These are phyloP conservation scores for Camelina sativa DNA, from an alignment of 345 rosid species.

Conservation along the genomic window DNA sequence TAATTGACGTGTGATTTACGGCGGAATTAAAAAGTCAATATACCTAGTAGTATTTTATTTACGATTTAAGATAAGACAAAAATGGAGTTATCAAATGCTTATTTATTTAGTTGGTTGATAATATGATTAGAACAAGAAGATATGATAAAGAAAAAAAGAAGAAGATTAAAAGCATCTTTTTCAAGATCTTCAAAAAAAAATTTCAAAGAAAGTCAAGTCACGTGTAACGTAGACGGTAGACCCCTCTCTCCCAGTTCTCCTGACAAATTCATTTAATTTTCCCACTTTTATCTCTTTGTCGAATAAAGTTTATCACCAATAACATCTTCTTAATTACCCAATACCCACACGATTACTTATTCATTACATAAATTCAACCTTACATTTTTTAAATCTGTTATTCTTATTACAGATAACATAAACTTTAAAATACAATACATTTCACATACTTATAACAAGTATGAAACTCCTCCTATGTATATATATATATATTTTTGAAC, in stretches of 20 bases:
- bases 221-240: slow-evolving; percentile 24
- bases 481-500: too few relatives aligned
- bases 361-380: not conserved
- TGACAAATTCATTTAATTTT: slow-evolving; percentile 24
- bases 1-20: slow-evolving; percentile 25
- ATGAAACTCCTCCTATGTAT: not conserved
- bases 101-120: not conserved
- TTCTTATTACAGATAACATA: not conserved
- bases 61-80: not conserved
- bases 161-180: slow-evolving; percentile 26
- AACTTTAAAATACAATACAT: too few relatives aligned
- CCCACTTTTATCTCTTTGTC: slow-evolving; percentile 24
- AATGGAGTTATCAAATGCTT: not conserved
- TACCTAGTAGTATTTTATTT: not conserved
- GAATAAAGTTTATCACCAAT: slow-evolving; percentile 29
- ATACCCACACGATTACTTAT: not conserved
- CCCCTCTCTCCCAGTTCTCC: slow-evolving; percentile 14
- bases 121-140: not conserved
- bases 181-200: slow-evolving; percentile 6
- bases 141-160: slow-evolving; percentile 12
- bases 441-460: too few relatives aligned
- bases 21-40: slow-evolving; percentile 13
- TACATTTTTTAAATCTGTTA: not conserved
- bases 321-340: not conserved
- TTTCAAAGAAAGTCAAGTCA: slow-evolving; percentile 38